A percentile compares a stretch with the other conserved stretches of the same genome.
Evolutionary conservation across 352 stramenopile species (phyloP).

Genomic region (Elongisporangium senticosum): DNA sequence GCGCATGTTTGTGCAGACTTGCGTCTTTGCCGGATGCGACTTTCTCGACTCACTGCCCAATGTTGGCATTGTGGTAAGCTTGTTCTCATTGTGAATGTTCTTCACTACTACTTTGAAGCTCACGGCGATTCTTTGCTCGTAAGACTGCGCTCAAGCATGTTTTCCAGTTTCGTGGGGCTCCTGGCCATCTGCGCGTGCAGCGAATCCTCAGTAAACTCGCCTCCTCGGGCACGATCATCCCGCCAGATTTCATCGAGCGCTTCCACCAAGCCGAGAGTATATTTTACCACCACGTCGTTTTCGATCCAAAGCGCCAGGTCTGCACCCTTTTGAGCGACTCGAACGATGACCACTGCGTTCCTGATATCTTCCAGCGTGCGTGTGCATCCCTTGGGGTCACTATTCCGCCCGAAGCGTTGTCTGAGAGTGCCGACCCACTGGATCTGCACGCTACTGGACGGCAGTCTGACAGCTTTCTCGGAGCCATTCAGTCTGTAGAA

Average conservation of each 20-base stretch:
- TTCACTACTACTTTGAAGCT: not conserved
- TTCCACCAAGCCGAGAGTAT: constrained; percentile 62
- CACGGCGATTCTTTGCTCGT: constrained; percentile 1
- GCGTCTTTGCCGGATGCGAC: constrained; percentile 63
- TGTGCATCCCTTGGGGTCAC: constrained; percentile 29
- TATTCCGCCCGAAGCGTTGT: constrained; percentile 9
- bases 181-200: constrained; percentile 45
- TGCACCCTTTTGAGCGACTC: constrained; percentile 56
- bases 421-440: constrained; percentile 8
- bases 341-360: constrained; percentile 37
- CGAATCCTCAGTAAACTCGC: constrained; percentile 61
- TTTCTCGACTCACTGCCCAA: constrained; percentile 77
- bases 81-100: constrained; percentile 1
- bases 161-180: constrained; percentile 62
- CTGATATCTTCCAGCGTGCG: constrained; percentile 39
- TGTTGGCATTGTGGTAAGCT: constrained; percentile 61
- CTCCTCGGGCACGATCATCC: constrained; percentile 35
- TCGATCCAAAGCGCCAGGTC: constrained; percentile 33
- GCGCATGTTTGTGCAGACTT: constrained; percentile 81
- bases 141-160: constrained; percentile 74
- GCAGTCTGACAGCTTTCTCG: constrained; percentile 37
- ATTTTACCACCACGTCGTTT: constrained; percentile 80
- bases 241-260: constrained; percentile 39
- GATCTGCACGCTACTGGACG: constrained; percentile 25
- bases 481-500: constrained; percentile 23